Percentiles rank a stretch among this genome's conserved stretches.
Evolutionary conservation across 108 stramenopile genomes (phyloP).

Genomic region (Cyclotella atomus): DNA sequence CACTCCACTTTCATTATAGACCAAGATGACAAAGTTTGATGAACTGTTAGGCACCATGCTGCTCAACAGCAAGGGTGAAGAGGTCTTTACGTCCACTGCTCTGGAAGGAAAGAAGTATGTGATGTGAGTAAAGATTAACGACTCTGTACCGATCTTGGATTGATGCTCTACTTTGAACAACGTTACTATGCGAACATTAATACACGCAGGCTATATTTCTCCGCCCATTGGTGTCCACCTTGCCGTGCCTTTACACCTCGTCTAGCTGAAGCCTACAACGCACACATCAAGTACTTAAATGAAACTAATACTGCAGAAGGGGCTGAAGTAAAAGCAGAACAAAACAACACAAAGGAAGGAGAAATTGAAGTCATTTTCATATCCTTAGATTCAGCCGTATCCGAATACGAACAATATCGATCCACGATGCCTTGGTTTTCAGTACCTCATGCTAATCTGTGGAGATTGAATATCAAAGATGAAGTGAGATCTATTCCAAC

Average conservation of each 20-base stretch:
- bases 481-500: constrained; percentile 73
- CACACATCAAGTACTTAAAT: constrained; percentile 34
- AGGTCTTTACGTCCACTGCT: constrained; percentile 28
- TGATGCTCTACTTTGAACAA: neutral
- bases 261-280: constrained; percentile 80
- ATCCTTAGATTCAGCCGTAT: constrained; percentile 78
- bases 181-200: no score
- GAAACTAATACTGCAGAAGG: constrained; percentile 45
- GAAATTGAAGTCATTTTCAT: constrained; percentile 89
- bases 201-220: constrained; percentile 73
- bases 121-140: constrained; percentile 20
- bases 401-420: constrained; percentile 74
- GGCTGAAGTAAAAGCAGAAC: constrained; percentile 17
- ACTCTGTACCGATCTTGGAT: neutral
- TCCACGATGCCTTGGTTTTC: constrained; percentile 85
- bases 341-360: neutral
- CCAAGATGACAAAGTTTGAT: constrained; percentile 24
- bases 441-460: constrained; percentile 69
- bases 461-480: constrained; percentile 33
- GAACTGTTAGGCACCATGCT: constrained; percentile 42
- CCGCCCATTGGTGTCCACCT: constrained; percentile 90
- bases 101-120: constrained; percentile 45
- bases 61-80: constrained; percentile 33
- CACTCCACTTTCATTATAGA: neutral
- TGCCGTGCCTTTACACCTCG: constrained; percentile 91